A percentile compares a stretch with the other conserved stretches of the same genome.
phyloP scores from a whole-genome alignment of 2,329 filamentous ascomycete species.

The Penicillium polonicum region DNA sequence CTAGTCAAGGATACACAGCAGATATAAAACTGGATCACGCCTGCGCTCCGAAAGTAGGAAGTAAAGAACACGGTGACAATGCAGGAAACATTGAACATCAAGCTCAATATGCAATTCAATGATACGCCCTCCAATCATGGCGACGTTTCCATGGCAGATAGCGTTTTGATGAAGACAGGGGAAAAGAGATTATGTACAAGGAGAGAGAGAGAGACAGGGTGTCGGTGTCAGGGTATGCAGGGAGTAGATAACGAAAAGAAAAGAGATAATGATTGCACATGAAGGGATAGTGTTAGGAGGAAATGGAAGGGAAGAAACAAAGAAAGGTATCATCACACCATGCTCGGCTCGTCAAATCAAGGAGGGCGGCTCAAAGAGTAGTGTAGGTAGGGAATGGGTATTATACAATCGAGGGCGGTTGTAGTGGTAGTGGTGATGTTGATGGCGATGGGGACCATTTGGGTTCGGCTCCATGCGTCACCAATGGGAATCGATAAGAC shows the following conservation, averaged over 20 bases:
- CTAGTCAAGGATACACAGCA: background rate
- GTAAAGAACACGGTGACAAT: background rate
- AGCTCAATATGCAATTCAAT: slow-evolving; percentile 23
- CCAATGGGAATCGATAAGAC: slow-evolving; percentile 25
- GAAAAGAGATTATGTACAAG: slow-evolving; percentile 32
- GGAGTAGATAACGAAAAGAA: slow-evolving; percentile 7
- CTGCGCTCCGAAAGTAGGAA: background rate
- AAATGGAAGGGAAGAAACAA: slow-evolving; percentile 4
- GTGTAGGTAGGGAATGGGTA: slow-evolving; percentile 17
- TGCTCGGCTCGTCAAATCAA: slow-evolving; percentile 24
- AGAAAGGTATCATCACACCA: slow-evolving; percentile 27
- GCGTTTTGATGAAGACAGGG: slow-evolving; percentile 7
- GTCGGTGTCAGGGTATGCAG: slow-evolving; percentile 15
- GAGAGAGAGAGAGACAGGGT: slow-evolving; percentile 17
- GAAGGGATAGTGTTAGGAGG: slow-evolving; percentile 6
- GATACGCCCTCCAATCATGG: slow-evolving; percentile 17
- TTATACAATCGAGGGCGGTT: slow-evolving; percentile 27
- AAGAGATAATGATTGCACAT: slow-evolving; percentile 14
- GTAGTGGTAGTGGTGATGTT: slow-evolving; percentile 12
- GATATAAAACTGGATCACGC: background rate
- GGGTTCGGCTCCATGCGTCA: background rate
- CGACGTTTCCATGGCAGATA: slow-evolving; percentile 17
- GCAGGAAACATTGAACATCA: background rate
- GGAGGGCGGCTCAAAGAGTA: slow-evolving; percentile 12
- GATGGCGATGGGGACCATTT: slow-evolving; percentile 21